Evolutionary conservation across 176 grass and related monocot genomes (phyloP), one percentile per base, ranked within the genome.

Genomic region (Triticum urartu): DNA sequence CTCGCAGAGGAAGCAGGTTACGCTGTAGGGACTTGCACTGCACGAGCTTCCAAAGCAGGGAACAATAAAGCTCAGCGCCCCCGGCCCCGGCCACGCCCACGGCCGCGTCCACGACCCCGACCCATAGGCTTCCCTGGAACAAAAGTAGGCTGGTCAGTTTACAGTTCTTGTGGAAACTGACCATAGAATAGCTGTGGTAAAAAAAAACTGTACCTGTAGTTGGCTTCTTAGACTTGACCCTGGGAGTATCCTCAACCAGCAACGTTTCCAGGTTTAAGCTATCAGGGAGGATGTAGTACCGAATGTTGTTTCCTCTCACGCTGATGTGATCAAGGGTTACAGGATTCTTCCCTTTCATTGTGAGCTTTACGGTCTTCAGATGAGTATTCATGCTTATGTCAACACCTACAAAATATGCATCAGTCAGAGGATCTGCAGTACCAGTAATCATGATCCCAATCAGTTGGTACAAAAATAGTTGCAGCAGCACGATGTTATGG

Each of bases 371-470:
- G 12, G 90, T 94, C 68, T 97, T 97, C 62, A 97, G 58, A 79
- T 94, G 95, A 64, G 95, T 97, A 79, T 94, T 97, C 95, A 97
- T 97, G 80, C 95, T 97, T 64, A 97, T 94, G 88, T 97, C 95
- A 62, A 94, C 95, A 77, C 95, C 92, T 97, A 73, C 14, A 85
- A 81, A 78, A 68, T 26, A 26, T 62, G 11, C 9, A 80, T 15
- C 28, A 20, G 69, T 90, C 47, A 91, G 61, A 89, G 5, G 72
- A 39, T 68, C 17, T 12, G 17, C 0, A 6, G 30, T 32, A 70
- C 18, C 18, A 83, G 5, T 71, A 70, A 86, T 35, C 60, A 81
- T 14, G 3, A 79, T 12, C 5, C 7, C 15, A 64, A 20, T n/a
- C 7, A 64, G 58, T 15, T 60, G 64, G 11, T 21, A 76, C 9